These are phyloP conservation scores for Apiospora marii DNA, from an alignment of 2,329 filamentous ascomycete species.

Conservation along the genomic window DNA sequence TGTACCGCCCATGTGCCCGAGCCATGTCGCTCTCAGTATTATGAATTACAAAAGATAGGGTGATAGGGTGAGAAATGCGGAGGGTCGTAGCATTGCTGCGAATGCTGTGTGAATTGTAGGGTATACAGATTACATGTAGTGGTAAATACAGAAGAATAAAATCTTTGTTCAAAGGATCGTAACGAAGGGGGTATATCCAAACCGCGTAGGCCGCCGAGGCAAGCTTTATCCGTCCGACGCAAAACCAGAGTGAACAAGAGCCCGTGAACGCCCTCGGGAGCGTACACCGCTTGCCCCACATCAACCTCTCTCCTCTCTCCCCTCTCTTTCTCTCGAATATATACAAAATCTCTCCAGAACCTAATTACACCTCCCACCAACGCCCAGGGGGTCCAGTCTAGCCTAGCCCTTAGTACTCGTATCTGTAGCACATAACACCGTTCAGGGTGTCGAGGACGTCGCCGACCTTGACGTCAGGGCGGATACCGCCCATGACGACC, in stretches of 20 bases:
- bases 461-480: constrained; percentile 23
- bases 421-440: constrained; percentile 27
- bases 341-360: background rate
- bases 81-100: too few relatives aligned
- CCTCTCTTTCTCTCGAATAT: background rate
- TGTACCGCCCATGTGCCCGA: background rate
- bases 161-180: constrained; percentile 17
- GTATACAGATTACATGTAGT: constrained; percentile 11
- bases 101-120: constrained; percentile 8
- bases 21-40: background rate
- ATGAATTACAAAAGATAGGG: too few relatives aligned
- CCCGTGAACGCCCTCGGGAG: constrained; percentile 13
- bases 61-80: too few relatives aligned
- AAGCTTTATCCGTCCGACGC: constrained; percentile 23
- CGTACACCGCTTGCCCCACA: constrained; percentile 10
- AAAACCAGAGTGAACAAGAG: constrained; percentile 19
- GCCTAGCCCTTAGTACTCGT: constrained; percentile 25
- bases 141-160: constrained; percentile 18
- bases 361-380: background rate
- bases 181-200: constrained; percentile 20
- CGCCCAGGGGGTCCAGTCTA: background rate
- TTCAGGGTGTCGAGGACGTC: constrained; percentile 25
- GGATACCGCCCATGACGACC: constrained; percentile 24
- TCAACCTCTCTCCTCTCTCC: background rate
- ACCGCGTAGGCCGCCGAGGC: constrained; percentile 13